These are phyloP conservation scores for Diaporthe longicolla DNA, from an alignment of 2,329 filamentous ascomycete genomes.

Conservation along the genomic window DNA sequence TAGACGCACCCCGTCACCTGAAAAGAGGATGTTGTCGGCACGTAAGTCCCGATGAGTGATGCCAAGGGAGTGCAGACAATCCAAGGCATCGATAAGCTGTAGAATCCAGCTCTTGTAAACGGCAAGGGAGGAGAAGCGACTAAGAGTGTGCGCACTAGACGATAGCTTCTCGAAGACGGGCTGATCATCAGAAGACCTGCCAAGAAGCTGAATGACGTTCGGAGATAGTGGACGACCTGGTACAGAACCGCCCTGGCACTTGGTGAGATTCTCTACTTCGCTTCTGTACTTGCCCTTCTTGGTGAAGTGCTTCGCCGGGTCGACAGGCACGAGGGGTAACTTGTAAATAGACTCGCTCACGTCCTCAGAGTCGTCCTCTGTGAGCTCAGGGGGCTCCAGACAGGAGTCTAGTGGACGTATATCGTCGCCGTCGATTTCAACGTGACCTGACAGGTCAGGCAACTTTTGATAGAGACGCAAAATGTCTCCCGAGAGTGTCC, in stretches of 20 bases:
- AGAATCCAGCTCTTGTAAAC: background rate
- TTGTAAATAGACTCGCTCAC: background rate
- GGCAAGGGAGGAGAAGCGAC: background rate
- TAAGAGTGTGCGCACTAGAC: background rate
- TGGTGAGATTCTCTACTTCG: background rate
- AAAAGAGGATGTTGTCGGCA: background rate
- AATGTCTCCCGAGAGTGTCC: background rate
- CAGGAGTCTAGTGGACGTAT: background rate
- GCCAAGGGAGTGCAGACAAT: background rate
- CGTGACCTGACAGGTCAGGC: background rate
- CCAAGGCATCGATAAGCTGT: background rate
- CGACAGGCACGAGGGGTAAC: background rate
- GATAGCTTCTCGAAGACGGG: background rate
- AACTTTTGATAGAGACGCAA: background rate
- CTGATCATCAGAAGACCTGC: background rate
- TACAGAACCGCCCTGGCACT: background rate
- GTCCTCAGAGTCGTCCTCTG: background rate
- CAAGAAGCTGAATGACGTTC: background rate
- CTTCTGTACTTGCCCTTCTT: background rate
- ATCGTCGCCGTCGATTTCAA: background rate
- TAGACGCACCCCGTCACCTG: background rate
- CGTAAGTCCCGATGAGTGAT: background rate
- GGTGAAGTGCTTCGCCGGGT: background rate
- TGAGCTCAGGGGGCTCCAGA: background rate
- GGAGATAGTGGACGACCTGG: background rate